Percentiles rank a stretch among this genome's conserved stretches.
Evolutionary conservation across 331 rosid species (phyloP).

Genomic region (Phaseolus coccineus): DNA sequence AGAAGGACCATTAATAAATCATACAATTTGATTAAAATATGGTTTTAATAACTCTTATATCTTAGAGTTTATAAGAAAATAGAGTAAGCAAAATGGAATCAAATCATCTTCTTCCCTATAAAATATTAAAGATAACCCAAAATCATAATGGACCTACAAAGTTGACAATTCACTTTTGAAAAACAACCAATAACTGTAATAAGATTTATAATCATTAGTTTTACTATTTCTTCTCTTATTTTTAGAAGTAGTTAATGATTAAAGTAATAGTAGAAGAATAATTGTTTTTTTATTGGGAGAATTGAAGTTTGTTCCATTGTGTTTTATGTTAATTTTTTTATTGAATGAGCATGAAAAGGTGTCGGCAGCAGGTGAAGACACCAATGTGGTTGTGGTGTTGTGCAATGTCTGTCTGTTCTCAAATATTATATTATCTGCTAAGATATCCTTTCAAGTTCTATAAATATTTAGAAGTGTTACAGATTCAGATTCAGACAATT

Average conservation of each 20-base stretch:
- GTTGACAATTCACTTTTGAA: no score
- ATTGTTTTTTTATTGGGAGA: slow-evolving; percentile 30
- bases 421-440: not conserved
- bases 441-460: not conserved
- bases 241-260: not conserved
- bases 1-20: no score
- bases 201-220: no score
- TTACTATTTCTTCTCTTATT: no score
- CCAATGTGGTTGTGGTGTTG: not conserved
- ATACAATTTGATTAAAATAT: no score
- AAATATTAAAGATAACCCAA: no score
- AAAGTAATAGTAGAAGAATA: slow-evolving; percentile 18
- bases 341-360: not conserved
- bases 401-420: not conserved
- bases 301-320: not conserved
- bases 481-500: not conserved
- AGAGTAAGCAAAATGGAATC: no score
- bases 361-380: slow-evolving; percentile 36
- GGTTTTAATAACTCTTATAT: no score
- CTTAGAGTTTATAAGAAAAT: no score
- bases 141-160: no score
- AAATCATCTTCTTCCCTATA: no score
- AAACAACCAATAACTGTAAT: no score
- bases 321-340: not conserved
- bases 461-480: not conserved